Base-by-base conservation (phyloP, 805 yeast species). In the Candida xiaguanensis region DNA sequence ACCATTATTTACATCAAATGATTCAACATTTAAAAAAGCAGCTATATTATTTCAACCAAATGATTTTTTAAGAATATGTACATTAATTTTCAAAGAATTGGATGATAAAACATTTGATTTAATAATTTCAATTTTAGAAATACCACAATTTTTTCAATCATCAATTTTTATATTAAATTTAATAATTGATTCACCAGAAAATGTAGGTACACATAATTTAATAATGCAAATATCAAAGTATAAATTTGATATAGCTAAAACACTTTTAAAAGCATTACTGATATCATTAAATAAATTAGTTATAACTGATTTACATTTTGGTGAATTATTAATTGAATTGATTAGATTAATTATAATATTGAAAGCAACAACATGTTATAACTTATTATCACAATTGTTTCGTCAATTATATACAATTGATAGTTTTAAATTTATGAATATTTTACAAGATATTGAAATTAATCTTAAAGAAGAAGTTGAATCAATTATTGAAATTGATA, bases 161-260 rank as follows among this genome's bases (percentile, higher is more conserved):
- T 45, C 59, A 6, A 48, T 50, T 13, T 48, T 46, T 19, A 39
- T 68, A 23, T 48, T 70, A 8, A 52, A 59, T 1, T 51, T 55
- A 27, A 50, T 66, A 2, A 53, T 56, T n/a, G 60, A 64, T 39
- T 46, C 61, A 15, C 55, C 62, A 6, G 56, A 55, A 34, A 59
- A 63, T 24, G 45, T 51, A 19, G 62, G 55, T 25, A 58, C 58
- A 15, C 57, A 55, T 20, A 58, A 53, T 14, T 52, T 65, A 41
- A 53, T 64, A 3, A 61, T 60, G 58, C 75, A 67, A 44, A 49
- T 66, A 8, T 61, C 65, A 17, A 57, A 59, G 30, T 56, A 45
- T 41, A 66, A 66, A 39, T 47, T 56, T 8, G 51, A 42, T 1
- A 56, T 69, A 12, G 48, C 61, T 15, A 38, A 43, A 11, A 53